Percentiles rank a stretch among this genome's conserved stretches.
These are phyloP conservation scores for Sanghuangporus baumii DNA, from an alignment of 1,284 basidiomycete species.

Conservation along the genomic window DNA sequence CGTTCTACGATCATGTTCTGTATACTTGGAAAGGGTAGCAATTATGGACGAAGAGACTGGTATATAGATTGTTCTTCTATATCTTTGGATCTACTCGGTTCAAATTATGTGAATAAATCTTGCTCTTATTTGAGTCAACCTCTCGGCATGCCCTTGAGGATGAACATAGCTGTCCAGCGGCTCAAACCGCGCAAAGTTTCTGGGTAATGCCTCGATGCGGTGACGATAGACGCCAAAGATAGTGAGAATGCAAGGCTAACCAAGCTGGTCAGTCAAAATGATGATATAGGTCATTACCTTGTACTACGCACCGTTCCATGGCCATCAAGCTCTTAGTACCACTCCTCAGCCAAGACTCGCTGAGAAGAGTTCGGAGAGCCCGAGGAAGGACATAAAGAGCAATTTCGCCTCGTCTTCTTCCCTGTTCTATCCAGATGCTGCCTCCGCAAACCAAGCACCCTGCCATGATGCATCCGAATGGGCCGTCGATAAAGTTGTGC, in stretches of 20 bases:
- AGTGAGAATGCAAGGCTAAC: conserved; percentile 45
- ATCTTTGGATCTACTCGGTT: neutral
- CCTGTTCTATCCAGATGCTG: conserved; percentile 72
- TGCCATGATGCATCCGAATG: conserved; percentile 56
- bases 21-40: conserved; percentile 71
- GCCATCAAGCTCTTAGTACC: conserved; percentile 33
- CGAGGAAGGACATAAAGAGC: conserved; percentile 70
- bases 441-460: conserved; percentile 69
- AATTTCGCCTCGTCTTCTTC: conserved; percentile 66
- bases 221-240: conserved; percentile 60
- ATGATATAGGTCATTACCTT: conserved; percentile 9
- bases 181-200: conserved; percentile 64
- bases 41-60: neutral
- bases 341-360: conserved; percentile 45
- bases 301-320: conserved; percentile 45
- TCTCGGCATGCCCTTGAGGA: conserved; percentile 48
- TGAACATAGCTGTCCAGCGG: conserved; percentile 60
- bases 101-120: neutral
- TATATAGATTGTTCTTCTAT: neutral
- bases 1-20: conserved; percentile 91
- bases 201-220: conserved; percentile 53
- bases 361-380: conserved; percentile 56
- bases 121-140: neutral
- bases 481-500: conserved; percentile 73
- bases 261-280: conserved; percentile 23